phyloP scores from a whole-genome alignment of 2,329 filamentous ascomycete genomes.

The Huntiella savannae region DNA sequence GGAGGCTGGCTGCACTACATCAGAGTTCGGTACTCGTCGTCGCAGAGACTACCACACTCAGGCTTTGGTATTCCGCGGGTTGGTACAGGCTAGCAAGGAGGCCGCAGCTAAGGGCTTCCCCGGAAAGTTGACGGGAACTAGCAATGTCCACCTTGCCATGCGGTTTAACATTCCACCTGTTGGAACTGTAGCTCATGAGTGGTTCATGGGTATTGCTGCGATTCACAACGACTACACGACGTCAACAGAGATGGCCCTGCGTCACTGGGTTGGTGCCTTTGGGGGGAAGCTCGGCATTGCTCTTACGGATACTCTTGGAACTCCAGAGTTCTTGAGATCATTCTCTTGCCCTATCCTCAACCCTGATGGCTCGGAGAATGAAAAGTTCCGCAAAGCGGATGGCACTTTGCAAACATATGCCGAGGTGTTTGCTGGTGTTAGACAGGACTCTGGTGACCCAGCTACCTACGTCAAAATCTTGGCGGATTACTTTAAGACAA shows the following conservation, averaged over 20 bases:
- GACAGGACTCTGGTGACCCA: constrained; percentile 83
- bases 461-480: constrained; percentile 60
- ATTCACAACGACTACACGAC: constrained; percentile 69
- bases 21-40: constrained; percentile 81
- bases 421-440: constrained; percentile 62
- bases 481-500: constrained; percentile 58
- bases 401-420: constrained; percentile 47
- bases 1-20: constrained; percentile 69
- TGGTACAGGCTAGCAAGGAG: constrained; percentile 61
- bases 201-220: constrained; percentile 97
- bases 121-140: constrained; percentile 70
- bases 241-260: constrained; percentile 67
- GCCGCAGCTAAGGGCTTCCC: constrained; percentile 42
- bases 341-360: constrained; percentile 49
- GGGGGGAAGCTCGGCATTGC: constrained; percentile 72
- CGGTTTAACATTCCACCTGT: constrained; percentile 68
- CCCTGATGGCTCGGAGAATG: constrained; percentile 22
- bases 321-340: constrained; percentile 65
- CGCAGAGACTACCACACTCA: constrained; percentile 90
- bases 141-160: constrained; percentile 95
- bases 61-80: constrained; percentile 70
- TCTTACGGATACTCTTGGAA: constrained; percentile 92
- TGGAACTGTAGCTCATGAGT: constrained; percentile 85
- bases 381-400: constrained; percentile 23
- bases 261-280: constrained; percentile 83